phyloP scores from a whole-genome alignment of 2,329 filamentous ascomycete genomes.

The Penicillium sclerotiorum region DNA sequence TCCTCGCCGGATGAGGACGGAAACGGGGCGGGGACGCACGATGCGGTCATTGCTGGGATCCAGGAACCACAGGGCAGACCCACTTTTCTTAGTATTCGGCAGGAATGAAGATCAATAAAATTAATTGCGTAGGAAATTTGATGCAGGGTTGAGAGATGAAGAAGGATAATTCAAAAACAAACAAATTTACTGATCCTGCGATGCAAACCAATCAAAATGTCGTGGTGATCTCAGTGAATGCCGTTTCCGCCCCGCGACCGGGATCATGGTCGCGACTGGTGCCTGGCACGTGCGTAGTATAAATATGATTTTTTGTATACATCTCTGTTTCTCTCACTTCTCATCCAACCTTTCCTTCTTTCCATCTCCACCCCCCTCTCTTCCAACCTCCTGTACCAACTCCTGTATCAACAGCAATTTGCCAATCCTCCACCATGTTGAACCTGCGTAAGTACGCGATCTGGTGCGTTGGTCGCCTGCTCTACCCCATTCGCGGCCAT shows the following conservation, averaged over 20 bases:
- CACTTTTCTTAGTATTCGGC: neutral
- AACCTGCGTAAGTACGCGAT: conserved; percentile 20
- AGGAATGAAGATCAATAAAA: neutral
- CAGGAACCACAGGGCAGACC: conserved; percentile 9
- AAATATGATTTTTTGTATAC: neutral
- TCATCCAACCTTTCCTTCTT: neutral
- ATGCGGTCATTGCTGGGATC: conserved; percentile 7
- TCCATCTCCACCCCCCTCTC: neutral
- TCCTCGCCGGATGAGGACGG: conserved; percentile 21
- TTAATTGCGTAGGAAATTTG: no score
- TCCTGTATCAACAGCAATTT: no score
- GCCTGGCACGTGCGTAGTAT: neutral
- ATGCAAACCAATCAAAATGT: neutral
- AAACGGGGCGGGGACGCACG: conserved; percentile 10
- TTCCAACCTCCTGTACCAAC: no score
- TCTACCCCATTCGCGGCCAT: conserved; percentile 30
- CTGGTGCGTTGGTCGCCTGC: conserved; percentile 21
- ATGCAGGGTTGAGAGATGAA: no score
- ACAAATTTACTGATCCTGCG: neutral
- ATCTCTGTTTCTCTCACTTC: neutral
- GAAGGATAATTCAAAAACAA: neutral
- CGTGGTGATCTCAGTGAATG: neutral
- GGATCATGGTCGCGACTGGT: conserved; percentile 6
- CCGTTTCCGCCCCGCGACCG: conserved; percentile 28
- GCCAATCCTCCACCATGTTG: neutral